Conservation (phyloP, 1,139 yeast species). For the Kluyveromyces marxianus region DNA sequence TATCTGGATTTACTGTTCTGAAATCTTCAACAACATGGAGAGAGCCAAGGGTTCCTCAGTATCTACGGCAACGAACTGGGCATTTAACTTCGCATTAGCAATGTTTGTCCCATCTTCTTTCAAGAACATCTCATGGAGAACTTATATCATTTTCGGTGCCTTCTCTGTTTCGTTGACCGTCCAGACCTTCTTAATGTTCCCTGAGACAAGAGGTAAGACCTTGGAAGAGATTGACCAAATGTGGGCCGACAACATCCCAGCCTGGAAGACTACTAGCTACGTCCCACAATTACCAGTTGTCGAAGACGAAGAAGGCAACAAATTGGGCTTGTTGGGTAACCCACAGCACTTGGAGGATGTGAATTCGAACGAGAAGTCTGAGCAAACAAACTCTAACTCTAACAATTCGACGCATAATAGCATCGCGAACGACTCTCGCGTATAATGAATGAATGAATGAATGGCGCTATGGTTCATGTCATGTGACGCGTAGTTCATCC, state of each 20-base stretch:
- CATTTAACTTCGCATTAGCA: constrained; percentile 42
- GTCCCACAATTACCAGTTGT: constrained; percentile 13
- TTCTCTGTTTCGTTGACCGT: constrained; percentile 45
- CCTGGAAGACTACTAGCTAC: constrained; percentile 38
- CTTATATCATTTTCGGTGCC: constrained; percentile 41
- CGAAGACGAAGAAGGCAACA: constrained; percentile 13
- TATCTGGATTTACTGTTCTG: constrained; percentile 42
- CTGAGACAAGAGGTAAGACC: constrained; percentile 58
- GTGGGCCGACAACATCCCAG: constrained; percentile 47
- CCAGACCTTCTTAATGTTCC: constrained; percentile 49
- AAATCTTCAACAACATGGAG: constrained; percentile 47
- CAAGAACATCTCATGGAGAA: constrained; percentile 43
- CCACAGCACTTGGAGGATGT: constrained; percentile 10
- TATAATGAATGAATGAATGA: too few species aligned
- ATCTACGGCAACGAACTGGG: constrained; percentile 35
- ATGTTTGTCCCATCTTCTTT: constrained; percentile 42
- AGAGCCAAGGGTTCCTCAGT: constrained; percentile 43
- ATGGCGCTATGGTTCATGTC: too few species aligned
- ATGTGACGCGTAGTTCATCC: too few species aligned
- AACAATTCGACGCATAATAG: too few species aligned
- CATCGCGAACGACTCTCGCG: too few species aligned
- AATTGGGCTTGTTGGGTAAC: constrained; percentile 7
- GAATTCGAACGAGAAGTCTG: constrained; percentile 4
- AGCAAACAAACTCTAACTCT: too few species aligned
- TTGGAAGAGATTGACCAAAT: constrained; percentile 54